A percentile compares a stretch with the other conserved stretches of the same genome.
Conservation (phyloP, 805 yeast species). For the Starmerella ratchasimensis region DNA sequence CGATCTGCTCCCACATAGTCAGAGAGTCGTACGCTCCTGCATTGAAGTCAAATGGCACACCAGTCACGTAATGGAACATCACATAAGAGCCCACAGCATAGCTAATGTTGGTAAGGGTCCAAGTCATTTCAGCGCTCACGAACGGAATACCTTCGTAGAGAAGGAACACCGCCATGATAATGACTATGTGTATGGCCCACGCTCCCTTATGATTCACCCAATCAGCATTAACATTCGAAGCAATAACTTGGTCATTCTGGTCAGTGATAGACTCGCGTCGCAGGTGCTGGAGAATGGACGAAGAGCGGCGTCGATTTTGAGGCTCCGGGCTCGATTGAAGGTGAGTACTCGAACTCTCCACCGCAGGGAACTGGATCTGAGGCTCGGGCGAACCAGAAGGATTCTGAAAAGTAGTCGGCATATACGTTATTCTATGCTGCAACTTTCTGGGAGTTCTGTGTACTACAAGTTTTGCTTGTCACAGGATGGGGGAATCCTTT, state of each 20-base stretch:
- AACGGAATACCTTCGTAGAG: conserved; percentile 70
- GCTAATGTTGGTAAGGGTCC: conserved; percentile 87
- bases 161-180: conserved; percentile 58
- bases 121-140: conserved; percentile 68
- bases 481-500: no score
- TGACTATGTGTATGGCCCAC: conserved; percentile 83
- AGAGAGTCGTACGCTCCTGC: conserved; percentile 90
- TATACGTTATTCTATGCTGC: no score
- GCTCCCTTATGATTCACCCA: conserved; percentile 96
- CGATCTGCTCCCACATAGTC: conserved; percentile 98
- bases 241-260: conserved; percentile 75
- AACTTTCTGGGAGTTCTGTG: no score
- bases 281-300: conserved; percentile 79
- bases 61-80: conserved; percentile 94
- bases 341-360: conserved; percentile 1
- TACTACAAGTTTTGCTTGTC: no score
- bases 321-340: conserved; percentile 3
- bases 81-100: conserved; percentile 84
- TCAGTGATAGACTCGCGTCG: conserved; percentile 89
- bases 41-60: conserved; percentile 90
- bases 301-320: conserved; percentile 52
- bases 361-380: conserved; percentile 9
- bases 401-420: no score
- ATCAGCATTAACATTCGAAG: conserved; percentile 82
- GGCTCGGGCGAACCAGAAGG: conserved; percentile 5